phyloP scores from a whole-genome alignment of 2,329 filamentous ascomycete genomes.

The Phialocephala sp. region DNA sequence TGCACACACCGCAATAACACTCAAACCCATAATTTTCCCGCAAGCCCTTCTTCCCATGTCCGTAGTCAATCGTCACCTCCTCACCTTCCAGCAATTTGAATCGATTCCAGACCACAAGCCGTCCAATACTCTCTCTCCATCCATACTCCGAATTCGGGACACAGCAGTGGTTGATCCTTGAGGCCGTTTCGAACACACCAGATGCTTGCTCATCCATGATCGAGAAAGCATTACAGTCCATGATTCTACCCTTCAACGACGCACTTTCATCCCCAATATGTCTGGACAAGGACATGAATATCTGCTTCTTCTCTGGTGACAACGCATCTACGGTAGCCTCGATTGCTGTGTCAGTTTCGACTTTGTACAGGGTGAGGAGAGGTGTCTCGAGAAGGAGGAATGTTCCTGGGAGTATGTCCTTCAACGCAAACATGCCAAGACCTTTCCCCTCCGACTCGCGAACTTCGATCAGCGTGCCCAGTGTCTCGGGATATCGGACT shows the following conservation, averaged over 20 bases:
- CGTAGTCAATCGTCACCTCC: constrained; percentile 40
- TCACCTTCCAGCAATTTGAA: constrained; percentile 34
- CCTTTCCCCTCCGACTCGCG: constrained; percentile 28
- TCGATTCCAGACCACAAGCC: constrained; percentile 35
- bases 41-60: constrained; percentile 29
- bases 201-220: constrained; percentile 29
- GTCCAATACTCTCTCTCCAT: constrained; percentile 33
- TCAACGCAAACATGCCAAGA: constrained; percentile 35
- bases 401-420: constrained; percentile 29
- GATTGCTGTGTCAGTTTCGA: constrained; percentile 30
- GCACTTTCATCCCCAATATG: constrained; percentile 27
- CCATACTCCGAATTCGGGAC: constrained; percentile 33
- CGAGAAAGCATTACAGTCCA: constrained; percentile 37
- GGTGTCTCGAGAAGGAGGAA: constrained; percentile 35
- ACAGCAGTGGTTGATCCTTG: constrained; percentile 36
- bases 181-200: constrained; percentile 34
- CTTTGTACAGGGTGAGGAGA: constrained; percentile 30
- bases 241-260: constrained; percentile 28
- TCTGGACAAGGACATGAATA: constrained; percentile 28
- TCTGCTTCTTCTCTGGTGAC: constrained; percentile 19
- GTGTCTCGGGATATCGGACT: constrained; percentile 32
- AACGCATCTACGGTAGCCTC: constrained; percentile 27
- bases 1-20: constrained; percentile 36
- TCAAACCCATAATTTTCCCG: constrained; percentile 39
- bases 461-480: constrained; percentile 32